Conservation (phyloP, 345 rosid species). For the Syzygium aqueum region DNA sequence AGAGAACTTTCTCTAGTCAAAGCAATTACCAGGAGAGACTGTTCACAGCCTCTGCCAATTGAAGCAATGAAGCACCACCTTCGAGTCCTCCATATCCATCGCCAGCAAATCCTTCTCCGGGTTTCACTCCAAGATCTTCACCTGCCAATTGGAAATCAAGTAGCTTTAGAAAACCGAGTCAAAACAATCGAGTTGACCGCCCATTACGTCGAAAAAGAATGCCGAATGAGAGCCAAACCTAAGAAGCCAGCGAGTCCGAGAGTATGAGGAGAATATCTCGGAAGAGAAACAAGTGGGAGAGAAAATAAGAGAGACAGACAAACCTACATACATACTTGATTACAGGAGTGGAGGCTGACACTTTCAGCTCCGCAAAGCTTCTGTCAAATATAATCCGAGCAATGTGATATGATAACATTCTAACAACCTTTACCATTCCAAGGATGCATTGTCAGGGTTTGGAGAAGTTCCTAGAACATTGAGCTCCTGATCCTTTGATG, state of each 20-base stretch:
- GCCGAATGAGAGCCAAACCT: neutral
- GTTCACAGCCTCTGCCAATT: no score
- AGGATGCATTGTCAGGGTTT: neutral
- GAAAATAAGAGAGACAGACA: neutral
- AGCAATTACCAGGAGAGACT: no score
- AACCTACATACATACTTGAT: neutral
- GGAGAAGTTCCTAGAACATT: neutral
- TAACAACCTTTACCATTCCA: neutral
- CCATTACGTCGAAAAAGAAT: neutral
- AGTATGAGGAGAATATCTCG: no score
- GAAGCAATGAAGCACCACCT: no score
- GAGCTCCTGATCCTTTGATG: neutral
- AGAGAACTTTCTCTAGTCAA: no score
- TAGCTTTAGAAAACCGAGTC: neutral
- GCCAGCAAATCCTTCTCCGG: no score
- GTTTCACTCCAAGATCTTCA: no score
- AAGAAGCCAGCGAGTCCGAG: neutral
- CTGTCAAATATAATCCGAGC: neutral
- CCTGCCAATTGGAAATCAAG: no score
- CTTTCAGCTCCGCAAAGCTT: neutral
- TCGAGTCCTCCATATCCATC: no score
- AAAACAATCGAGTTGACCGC: accelerated
- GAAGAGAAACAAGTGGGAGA: neutral
- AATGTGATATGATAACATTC: neutral
- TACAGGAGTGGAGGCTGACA: neutral